These are phyloP conservation scores for Domatiomyces catenatus DNA, from an alignment of 2,329 filamentous ascomycete species.

Conservation along the genomic window DNA sequence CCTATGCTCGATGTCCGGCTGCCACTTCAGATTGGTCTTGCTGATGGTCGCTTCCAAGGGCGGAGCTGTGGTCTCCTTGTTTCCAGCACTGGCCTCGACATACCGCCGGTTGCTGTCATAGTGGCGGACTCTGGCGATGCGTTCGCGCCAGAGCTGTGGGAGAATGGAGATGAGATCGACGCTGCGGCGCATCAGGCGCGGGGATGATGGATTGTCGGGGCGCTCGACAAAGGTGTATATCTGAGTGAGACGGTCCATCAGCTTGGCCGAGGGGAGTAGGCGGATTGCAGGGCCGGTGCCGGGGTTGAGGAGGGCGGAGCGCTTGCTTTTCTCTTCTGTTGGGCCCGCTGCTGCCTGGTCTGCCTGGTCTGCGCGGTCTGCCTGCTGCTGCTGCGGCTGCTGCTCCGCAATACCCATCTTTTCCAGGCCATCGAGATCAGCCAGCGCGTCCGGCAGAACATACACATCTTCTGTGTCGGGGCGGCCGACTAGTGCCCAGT, in stretches of 20 bases:
- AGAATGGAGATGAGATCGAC: not conserved
- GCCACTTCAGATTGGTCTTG: constrained; percentile 11
- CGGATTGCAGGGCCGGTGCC: not conserved
- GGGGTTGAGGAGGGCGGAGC: not conserved
- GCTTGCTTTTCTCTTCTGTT: not conserved
- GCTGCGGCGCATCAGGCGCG: not conserved
- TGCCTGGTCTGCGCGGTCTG: not conserved
- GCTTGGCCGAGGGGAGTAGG: not conserved
- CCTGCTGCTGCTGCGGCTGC: not conserved
- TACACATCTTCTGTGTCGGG: constrained; percentile 7
- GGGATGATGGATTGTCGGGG: not conserved
- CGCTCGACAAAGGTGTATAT: constrained; percentile 1
- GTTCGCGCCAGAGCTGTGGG: not conserved
- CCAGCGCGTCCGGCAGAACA: constrained; percentile 9
- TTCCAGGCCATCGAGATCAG: constrained; percentile 11
- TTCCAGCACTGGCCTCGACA: constrained; percentile 1
- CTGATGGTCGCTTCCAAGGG: not conserved
- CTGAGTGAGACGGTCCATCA: constrained; percentile 1
- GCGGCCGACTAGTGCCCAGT: constrained; percentile 8
- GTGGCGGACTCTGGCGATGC: constrained; percentile 3
- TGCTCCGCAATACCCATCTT: constrained; percentile 2
- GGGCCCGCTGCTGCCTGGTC: constrained; percentile 1
- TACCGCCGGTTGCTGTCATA: constrained; percentile 6
- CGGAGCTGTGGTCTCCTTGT: not conserved
- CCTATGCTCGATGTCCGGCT: constrained; percentile 8